These are phyloP conservation scores for Alternaria angustiovoidea DNA, from an alignment of 2,329 filamentous ascomycete species.

Conservation along the genomic window DNA sequence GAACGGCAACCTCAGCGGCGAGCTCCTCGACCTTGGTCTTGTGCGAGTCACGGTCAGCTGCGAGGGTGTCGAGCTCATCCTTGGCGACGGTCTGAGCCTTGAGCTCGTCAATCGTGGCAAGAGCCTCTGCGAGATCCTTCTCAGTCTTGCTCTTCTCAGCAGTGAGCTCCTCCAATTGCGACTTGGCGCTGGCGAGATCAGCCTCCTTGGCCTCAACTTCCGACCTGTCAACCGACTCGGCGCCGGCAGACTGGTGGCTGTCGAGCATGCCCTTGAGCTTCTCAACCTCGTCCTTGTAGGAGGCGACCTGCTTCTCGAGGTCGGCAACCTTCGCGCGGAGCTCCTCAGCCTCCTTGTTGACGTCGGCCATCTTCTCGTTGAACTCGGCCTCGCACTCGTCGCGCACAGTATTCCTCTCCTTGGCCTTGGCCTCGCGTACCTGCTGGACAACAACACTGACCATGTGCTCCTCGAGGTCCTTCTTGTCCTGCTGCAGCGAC, in stretches of 20 bases:
- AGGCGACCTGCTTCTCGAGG: constrained; percentile 38
- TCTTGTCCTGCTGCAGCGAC: constrained; percentile 48
- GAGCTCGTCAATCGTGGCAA: constrained; percentile 31
- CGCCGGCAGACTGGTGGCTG: constrained; percentile 27
- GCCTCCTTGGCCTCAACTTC: constrained; percentile 42
- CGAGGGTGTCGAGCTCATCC: constrained; percentile 38
- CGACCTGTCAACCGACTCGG: constrained; percentile 28
- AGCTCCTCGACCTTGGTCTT: constrained; percentile 35
- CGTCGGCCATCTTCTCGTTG: constrained; percentile 34
- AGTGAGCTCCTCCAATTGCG: constrained; percentile 28
- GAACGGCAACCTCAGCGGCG: constrained; percentile 28
- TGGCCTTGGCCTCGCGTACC: constrained; percentile 50
- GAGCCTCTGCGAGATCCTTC: constrained; percentile 30
- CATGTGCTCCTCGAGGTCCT: constrained; percentile 53
- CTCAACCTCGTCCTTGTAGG: constrained; percentile 40
- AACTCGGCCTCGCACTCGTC: constrained; percentile 48
- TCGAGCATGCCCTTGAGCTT: constrained; percentile 38
- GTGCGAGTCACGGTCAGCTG: constrained; percentile 33
- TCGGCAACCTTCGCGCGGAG: constrained; percentile 27
- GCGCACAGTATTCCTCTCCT: constrained; percentile 47
- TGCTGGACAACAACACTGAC: constrained; percentile 53
- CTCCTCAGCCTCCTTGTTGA: constrained; percentile 27
- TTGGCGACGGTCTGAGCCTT: constrained; percentile 32
- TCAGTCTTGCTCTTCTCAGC: constrained; percentile 23
- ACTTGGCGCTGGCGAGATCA: constrained; percentile 30